These are phyloP conservation scores for Escallonia herrerae DNA, from an alignment of 129 eudicot species.

Conservation along the genomic window DNA sequence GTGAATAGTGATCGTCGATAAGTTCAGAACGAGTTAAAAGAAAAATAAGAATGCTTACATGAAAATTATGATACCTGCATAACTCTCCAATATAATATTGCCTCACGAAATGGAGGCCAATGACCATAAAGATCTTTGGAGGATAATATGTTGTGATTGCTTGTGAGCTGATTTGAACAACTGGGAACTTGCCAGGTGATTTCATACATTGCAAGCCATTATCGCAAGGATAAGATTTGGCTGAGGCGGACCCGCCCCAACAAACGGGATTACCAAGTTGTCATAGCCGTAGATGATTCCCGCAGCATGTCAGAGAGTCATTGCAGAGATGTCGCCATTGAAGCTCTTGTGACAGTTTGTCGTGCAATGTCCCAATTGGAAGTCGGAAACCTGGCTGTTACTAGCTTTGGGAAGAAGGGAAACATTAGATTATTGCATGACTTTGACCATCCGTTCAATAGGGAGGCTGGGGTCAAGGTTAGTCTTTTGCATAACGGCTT, in stretches of 20 bases:
- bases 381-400: constrained; percentile 87
- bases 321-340: constrained; percentile 80
- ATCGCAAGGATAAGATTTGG: constrained; percentile 95
- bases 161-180: neutral
- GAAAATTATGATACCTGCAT: no score
- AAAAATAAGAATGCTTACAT: no score
- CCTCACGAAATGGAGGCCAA: no score
- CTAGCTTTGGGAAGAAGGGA: constrained; percentile 86
- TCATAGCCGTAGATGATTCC: constrained; percentile 95
- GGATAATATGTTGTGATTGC: neutral
- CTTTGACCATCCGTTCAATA: constrained; percentile 79
- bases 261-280: constrained; percentile 92
- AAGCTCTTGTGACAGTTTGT: constrained; percentile 94
- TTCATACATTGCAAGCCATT: constrained; percentile 86
- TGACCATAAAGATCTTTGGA: no score
- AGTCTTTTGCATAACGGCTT: constrained; percentile 1
- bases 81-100: no score
- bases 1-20: no score
- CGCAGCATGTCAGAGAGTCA: constrained; percentile 87
- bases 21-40: no score
- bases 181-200: constrained; percentile 53
- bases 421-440: constrained; percentile 75
- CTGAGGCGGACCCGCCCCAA: constrained; percentile 82
- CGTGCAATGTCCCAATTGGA: constrained; percentile 96
- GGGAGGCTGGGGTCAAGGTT: constrained; percentile 88